Evolutionary conservation across 192 early-diverging fungal genomes (phyloP).

Genomic region (Backusella liffmaniae): DNA sequence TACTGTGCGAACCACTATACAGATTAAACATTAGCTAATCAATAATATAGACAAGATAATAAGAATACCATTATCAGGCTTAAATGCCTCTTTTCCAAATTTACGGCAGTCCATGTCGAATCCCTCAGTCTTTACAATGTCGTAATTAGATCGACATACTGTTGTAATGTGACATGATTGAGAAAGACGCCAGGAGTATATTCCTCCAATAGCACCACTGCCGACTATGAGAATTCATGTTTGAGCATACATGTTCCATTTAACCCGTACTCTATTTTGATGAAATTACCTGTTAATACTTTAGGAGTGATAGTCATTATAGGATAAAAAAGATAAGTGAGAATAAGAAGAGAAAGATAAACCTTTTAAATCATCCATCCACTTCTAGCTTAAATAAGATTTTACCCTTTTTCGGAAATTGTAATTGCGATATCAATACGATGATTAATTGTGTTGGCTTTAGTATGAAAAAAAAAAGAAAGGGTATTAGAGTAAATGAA

Average conservation of each 20-base stretch:
- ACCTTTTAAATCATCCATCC: too few relatives aligned
- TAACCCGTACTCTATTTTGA: too few relatives aligned
- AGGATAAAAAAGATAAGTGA: too few relatives aligned
- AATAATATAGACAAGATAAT: neutral
- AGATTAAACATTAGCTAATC: neutral
- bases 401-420: too few relatives aligned
- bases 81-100: conserved; percentile 55
- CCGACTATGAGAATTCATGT: conserved; percentile 41
- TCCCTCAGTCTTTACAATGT: conserved; percentile 48
- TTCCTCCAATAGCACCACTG: conserved; percentile 65
- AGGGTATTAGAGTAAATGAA: too few relatives aligned
- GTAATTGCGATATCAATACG: too few relatives aligned
- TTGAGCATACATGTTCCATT: too few relatives aligned
- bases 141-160: conserved; percentile 71
- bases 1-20: conserved; percentile 37
- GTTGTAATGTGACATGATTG: conserved; percentile 53
- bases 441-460: too few relatives aligned
- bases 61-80: conserved; percentile 45
- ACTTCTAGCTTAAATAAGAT: too few relatives aligned
- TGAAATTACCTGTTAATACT: neutral
- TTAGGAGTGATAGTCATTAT: neutral
- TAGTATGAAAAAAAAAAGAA: too few relatives aligned
- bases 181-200: conserved; percentile 63
- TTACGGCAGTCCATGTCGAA: conserved; percentile 53
- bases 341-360: too few relatives aligned